Evolutionary conservation across 2,329 filamentous ascomycete species (phyloP).

Genomic region (Xylaria sp.): DNA sequence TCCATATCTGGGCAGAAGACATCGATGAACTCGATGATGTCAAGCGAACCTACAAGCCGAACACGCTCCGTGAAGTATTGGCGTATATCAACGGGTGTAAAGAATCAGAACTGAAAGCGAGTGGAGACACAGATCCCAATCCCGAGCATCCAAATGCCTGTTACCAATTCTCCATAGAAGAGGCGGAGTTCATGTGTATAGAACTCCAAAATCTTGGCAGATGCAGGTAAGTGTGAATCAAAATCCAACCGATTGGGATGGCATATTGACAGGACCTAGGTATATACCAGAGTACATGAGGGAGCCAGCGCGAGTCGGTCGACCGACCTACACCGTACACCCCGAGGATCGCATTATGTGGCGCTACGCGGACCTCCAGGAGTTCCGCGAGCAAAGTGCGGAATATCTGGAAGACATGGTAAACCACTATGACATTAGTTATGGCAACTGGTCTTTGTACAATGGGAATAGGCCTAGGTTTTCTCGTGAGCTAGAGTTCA

Average conservation of each 20-base stretch:
- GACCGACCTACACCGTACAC: slow-evolving; percentile 33
- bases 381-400: background rate
- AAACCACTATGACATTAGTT: slow-evolving; percentile 20
- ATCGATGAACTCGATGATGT: background rate
- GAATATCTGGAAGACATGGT: slow-evolving; percentile 20
- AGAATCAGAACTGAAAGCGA: slow-evolving; percentile 13
- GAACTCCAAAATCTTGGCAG: slow-evolving; percentile 31
- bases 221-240: slow-evolving; percentile 36
- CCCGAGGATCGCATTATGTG: slow-evolving; percentile 41
- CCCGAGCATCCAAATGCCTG: slow-evolving; percentile 34
- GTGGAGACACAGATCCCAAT: slow-evolving; percentile 13
- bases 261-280: slow-evolving; percentile 29
- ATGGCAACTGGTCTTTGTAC: slow-evolving; percentile 22
- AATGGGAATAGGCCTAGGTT: slow-evolving; percentile 13
- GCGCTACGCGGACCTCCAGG: slow-evolving; percentile 29
- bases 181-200: slow-evolving; percentile 30
- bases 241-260: background rate
- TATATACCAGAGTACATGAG: slow-evolving; percentile 2
- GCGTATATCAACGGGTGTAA: slow-evolving; percentile 38
- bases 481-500: slow-evolving; percentile 25
- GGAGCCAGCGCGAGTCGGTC: slow-evolving; percentile 22
- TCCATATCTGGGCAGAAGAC: slow-evolving; percentile 22
- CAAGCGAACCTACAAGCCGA: slow-evolving; percentile 9
- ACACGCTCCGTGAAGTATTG: slow-evolving; percentile 27
- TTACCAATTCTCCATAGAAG: slow-evolving; percentile 39